Evolutionary conservation across 768 basidiomycete genomes (phyloP).

Genomic region (Filobasidium wieringae): DNA sequence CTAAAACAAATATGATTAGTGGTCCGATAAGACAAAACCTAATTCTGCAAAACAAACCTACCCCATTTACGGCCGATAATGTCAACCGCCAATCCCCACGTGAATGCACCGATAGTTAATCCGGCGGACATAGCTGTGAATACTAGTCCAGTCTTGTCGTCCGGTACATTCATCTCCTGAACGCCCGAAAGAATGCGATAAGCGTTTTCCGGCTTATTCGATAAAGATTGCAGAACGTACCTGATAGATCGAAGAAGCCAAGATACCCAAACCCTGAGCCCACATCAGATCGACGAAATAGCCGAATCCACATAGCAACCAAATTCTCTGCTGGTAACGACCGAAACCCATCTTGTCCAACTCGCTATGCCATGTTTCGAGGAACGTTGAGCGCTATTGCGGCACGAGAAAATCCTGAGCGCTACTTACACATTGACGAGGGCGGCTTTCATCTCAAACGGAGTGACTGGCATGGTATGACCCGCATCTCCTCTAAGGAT

Average conservation of each 20-base stretch:
- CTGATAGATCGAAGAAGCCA: constrained; percentile 28
- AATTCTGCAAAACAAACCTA: too few relatives aligned
- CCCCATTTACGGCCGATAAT: constrained; percentile 39
- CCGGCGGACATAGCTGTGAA: constrained; percentile 36
- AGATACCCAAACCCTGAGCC: constrained; percentile 35
- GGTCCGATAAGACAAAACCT: too few relatives aligned
- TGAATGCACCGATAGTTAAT: constrained; percentile 15
- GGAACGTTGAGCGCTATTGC: too few relatives aligned
- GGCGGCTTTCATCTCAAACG: constrained; percentile 37
- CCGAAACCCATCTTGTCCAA: constrained; percentile 35
- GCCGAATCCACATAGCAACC: constrained; percentile 39
- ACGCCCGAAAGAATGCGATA: neutral
- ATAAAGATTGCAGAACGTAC: constrained; percentile 9
- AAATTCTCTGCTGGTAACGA: constrained; percentile 35
- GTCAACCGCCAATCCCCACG: constrained; percentile 12
- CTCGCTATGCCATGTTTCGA: too few relatives aligned
- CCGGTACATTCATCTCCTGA: constrained; percentile 2
- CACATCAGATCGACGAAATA: constrained; percentile 39
- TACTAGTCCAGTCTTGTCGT: constrained; percentile 24
- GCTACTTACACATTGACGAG: constrained; percentile 33
- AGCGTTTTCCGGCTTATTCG: neutral
- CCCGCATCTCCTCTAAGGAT: neutral
- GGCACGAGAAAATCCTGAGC: too few relatives aligned
- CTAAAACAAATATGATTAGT: too few relatives aligned
- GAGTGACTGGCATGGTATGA: constrained; percentile 11